Evolutionary conservation across 495 filamentous ascomycete species (phyloP).

Genomic region (Aspergillus sclerotioniger): DNA sequence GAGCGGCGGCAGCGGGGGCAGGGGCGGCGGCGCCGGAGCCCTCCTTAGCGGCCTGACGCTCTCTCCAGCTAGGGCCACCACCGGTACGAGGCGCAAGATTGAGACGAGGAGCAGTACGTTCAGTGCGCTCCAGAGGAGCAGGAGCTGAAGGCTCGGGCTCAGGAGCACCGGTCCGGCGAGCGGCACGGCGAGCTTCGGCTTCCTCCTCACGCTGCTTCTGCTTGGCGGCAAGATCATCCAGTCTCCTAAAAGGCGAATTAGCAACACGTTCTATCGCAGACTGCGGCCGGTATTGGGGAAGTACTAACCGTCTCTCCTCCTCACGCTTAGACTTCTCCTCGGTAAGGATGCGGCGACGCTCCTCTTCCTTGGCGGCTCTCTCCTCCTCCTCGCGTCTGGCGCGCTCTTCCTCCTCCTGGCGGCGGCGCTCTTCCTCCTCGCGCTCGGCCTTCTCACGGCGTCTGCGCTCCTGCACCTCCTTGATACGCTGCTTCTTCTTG

Average conservation of each 20-base stretch:
- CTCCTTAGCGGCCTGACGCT: constrained; percentile 70
- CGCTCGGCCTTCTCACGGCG: constrained; percentile 73
- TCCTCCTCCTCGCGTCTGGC: constrained; percentile 78
- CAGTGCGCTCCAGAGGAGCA: constrained; percentile 36
- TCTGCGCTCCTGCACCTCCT: constrained; percentile 74
- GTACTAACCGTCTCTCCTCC: constrained; percentile 72
- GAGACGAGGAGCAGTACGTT: constrained; percentile 64
- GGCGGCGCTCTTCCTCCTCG: constrained; percentile 73
- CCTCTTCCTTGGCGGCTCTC: constrained; percentile 69
- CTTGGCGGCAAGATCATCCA: constrained; percentile 61
- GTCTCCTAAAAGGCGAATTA: constrained; percentile 47
- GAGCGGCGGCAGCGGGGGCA: constrained; percentile 28
- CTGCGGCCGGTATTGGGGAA: neutral
- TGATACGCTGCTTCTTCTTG: constrained; percentile 80
- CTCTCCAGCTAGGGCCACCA: constrained; percentile 73
- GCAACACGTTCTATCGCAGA: constrained; percentile 9
- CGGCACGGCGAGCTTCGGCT: constrained; percentile 56
- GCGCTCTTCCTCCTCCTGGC: constrained; percentile 82
- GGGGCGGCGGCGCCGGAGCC: constrained; percentile 33
- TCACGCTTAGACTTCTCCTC: constrained; percentile 80
- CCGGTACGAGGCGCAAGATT: constrained; percentile 55
- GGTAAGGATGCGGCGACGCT: constrained; percentile 56
- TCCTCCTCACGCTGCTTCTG: constrained; percentile 71
- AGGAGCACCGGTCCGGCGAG: constrained; percentile 12
- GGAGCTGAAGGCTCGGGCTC: constrained; percentile 11